Percentiles rank a stretch among this genome's conserved stretches.
Evolutionary conservation across 176 grass and related monocot species (phyloP).

Genomic region (Oryza meridionalis): DNA sequence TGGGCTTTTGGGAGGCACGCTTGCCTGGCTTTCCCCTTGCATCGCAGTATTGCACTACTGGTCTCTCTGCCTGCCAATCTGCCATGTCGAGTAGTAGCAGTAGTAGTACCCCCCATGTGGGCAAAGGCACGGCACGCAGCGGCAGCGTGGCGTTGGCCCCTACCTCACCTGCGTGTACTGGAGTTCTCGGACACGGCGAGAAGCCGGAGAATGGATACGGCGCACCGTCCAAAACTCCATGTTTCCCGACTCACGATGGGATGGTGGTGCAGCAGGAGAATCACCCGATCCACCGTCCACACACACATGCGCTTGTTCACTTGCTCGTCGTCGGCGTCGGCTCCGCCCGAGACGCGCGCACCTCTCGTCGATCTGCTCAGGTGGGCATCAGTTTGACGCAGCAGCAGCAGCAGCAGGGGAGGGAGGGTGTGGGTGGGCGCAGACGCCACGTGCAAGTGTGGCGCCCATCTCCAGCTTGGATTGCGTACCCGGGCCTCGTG

Average conservation of each 20-base stretch:
- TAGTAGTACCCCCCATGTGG: background rate
- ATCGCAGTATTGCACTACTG: background rate
- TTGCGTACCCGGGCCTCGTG: background rate
- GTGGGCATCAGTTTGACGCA: no score
- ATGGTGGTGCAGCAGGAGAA: no score
- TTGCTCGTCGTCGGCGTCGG: no score
- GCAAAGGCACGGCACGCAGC: background rate
- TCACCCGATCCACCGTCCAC: background rate
- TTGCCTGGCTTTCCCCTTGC: background rate
- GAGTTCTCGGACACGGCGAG: no score
- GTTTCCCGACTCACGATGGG: background rate
- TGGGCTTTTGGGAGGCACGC: conserved; percentile 2
- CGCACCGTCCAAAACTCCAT: no score
- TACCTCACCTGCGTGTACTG: no score
- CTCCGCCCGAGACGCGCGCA: no score
- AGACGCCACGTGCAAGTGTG: conserved; percentile 21
- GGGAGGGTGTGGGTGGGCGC: background rate
- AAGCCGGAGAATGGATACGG: no score
- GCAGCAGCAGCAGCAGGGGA: background rate
- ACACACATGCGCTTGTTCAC: background rate
- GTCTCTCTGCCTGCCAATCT: background rate
- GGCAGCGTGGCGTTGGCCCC: background rate
- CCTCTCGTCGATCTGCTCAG: no score
- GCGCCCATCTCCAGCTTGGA: background rate
- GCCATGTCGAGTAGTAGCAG: background rate